Evolutionary conservation across 1,139 yeast genomes (phyloP), one percentile per base, ranked within the genome.

Genomic region (Kodamaea anthophila): DNA sequence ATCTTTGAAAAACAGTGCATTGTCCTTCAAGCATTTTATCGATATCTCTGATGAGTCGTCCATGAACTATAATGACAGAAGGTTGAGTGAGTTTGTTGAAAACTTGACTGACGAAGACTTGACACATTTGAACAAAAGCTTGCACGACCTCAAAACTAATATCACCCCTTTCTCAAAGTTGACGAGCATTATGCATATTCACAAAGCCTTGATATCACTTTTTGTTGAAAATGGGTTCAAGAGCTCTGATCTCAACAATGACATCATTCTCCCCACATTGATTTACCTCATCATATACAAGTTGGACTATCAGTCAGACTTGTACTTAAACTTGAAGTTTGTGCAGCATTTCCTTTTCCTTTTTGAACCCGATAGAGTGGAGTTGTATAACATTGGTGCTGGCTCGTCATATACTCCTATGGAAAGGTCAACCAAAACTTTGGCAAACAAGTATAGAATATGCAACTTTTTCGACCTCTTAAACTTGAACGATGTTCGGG

Each of bases 251-350:
- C 53, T 65, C 26, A 62, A 55, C 42, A 65, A 63, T 41, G 72
- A 65, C 36, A 41, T 61, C 14, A 44, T 65, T 24, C 50, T 65
- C 22, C 72, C 71, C 2, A 44, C 60, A 3, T 48, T 65, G 34
- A 65, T 65, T 16, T 62, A 59, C 39, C 43, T 61, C 30, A 42
- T 63, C 18, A 51, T 65, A 14, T 51, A 58, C 36, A 43, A 35
- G 35, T 41, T 36, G 41, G 44, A 28, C 24, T 43, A 23, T 31
- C 35, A 37, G 22, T 30, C 39, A 13, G 65, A 64, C 13, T 46
- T 65, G 22, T 57, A 53, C 37, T 51, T 65, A 36, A 60, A 60
- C 37, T 60, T 65, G 41, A 44, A 50, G 13, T 65, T 62, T 35
- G 56, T 64, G 32, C 57, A 56, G 35, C 56, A 60, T 37, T 65